These are phyloP conservation scores for Penicillium sp. DNA, from an alignment of 2,329 filamentous ascomycete species.

Conservation along the genomic window DNA sequence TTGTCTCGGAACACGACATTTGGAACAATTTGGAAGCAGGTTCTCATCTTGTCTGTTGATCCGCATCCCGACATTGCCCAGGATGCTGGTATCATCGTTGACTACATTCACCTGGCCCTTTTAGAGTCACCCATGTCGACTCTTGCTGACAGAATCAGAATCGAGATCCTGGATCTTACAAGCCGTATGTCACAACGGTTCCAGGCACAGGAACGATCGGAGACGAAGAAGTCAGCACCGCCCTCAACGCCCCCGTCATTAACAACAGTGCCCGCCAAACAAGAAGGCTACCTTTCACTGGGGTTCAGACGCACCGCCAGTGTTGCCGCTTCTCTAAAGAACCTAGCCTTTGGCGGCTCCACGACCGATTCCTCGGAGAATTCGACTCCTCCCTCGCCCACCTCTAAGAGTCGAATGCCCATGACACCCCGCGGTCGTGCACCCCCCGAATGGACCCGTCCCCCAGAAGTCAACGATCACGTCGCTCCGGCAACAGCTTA, in stretches of 20 bases:
- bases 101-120: conserved; percentile 80
- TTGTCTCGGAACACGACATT: conserved; percentile 86
- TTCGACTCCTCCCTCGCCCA: conserved; percentile 36
- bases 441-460: conserved; percentile 64
- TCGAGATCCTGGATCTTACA: conserved; percentile 60
- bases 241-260: conserved; percentile 55
- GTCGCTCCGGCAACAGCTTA: conserved; percentile 72
- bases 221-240: conserved; percentile 43
- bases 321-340: conserved; percentile 68
- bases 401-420: conserved; percentile 43
- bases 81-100: conserved; percentile 82
- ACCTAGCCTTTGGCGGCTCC: conserved; percentile 60
- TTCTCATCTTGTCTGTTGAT: conserved; percentile 88
- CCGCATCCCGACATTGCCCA: conserved; percentile 91
- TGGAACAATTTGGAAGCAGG: conserved; percentile 91
- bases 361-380: conserved; percentile 39
- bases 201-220: conserved; percentile 43
- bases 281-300: conserved; percentile 66
- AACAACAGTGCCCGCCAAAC: conserved; percentile 56
- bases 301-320: conserved; percentile 68
- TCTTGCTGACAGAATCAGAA: conserved; percentile 73
- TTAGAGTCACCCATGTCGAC: conserved; percentile 76
- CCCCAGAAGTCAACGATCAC: conserved; percentile 77
- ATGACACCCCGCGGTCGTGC: conserved; percentile 57
- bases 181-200: conserved; percentile 46